Conservation (phyloP, 176 grass and related monocot species). For the Oryza glumipatula region DNA sequence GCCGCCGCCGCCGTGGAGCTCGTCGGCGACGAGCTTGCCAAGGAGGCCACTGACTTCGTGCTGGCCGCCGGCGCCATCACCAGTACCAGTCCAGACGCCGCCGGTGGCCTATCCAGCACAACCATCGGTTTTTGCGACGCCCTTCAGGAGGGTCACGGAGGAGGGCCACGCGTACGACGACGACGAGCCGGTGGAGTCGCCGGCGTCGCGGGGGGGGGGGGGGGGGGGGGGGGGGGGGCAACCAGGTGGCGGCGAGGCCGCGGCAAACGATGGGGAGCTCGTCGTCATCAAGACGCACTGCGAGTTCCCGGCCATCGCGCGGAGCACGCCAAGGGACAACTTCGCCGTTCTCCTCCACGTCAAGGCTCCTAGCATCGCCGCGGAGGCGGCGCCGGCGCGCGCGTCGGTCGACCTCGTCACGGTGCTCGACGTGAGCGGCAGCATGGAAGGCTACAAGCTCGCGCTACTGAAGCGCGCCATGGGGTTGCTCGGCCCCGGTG, state of each 20-base stretch:
- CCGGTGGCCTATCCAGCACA: background rate
- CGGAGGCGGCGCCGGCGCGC: background rate
- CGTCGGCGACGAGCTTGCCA: too few species aligned
- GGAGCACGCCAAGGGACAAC: conserved; percentile 24
- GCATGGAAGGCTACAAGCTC: conserved; percentile 40
- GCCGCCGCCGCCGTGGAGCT: background rate
- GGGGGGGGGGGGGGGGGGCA: background rate
- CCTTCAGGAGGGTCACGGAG: background rate
- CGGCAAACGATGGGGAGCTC: background rate
- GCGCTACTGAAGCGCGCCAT: background rate
- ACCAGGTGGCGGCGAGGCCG: background rate
- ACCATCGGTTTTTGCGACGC: background rate
- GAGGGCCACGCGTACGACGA: background rate
- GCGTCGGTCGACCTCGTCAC: conserved; percentile 52
- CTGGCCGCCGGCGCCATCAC: too few species aligned
- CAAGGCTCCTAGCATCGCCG: conserved; percentile 30
- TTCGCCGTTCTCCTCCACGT: conserved; percentile 43
- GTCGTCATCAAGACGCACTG: conserved; percentile 46
- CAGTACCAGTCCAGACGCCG: background rate
- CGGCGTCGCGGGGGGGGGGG: too few species aligned
- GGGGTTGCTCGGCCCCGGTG: background rate
- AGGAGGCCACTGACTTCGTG: too few species aligned
- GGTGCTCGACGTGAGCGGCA: conserved; percentile 57
- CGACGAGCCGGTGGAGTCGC: conserved; percentile 6
- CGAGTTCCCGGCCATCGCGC: conserved; percentile 35